Evolutionary conservation across 2,329 filamentous ascomycete species (phyloP).

Genomic region (Pseudocercospora musae): DNA sequence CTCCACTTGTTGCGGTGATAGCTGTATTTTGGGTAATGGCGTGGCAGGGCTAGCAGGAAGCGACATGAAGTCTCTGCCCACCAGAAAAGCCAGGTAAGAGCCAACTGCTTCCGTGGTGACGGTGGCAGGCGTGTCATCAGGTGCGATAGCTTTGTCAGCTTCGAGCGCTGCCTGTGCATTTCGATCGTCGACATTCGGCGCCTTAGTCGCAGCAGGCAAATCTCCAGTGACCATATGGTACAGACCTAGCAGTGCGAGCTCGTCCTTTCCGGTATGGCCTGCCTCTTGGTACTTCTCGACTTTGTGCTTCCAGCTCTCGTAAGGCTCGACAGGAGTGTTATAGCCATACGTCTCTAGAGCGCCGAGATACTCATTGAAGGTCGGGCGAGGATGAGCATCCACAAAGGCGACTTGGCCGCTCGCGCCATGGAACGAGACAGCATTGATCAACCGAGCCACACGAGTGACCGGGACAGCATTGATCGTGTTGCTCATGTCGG

Average conservation of each 20-base stretch:
- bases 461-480: constrained; percentile 87
- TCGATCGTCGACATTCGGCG: constrained; percentile 69
- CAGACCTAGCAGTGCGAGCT: constrained; percentile 70
- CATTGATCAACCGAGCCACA: constrained; percentile 75
- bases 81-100: constrained; percentile 61
- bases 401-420: constrained; percentile 63
- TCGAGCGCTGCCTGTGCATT: constrained; percentile 65
- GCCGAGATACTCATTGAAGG: constrained; percentile 73
- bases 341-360: constrained; percentile 72
- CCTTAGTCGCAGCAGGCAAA: constrained; percentile 66
- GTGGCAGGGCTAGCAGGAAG: constrained; percentile 36
- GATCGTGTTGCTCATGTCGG: constrained; percentile 78
- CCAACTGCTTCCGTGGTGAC: constrained; percentile 61
- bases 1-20: constrained; percentile 48
- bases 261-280: constrained; percentile 57
- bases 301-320: constrained; percentile 64
- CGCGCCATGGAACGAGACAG: constrained; percentile 61
- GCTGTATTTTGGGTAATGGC: constrained; percentile 44
- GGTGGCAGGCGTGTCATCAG: constrained; percentile 49
- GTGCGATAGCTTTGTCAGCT: constrained; percentile 58
- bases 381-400: constrained; percentile 73
- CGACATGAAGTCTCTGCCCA: constrained; percentile 61
- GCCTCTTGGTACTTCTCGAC: constrained; percentile 67
- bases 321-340: constrained; percentile 62
- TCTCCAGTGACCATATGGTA: constrained; percentile 71